Base-by-base conservation (phyloP, 2,329 filamentous ascomycete species). In the Botrytis galanthina region DNA sequence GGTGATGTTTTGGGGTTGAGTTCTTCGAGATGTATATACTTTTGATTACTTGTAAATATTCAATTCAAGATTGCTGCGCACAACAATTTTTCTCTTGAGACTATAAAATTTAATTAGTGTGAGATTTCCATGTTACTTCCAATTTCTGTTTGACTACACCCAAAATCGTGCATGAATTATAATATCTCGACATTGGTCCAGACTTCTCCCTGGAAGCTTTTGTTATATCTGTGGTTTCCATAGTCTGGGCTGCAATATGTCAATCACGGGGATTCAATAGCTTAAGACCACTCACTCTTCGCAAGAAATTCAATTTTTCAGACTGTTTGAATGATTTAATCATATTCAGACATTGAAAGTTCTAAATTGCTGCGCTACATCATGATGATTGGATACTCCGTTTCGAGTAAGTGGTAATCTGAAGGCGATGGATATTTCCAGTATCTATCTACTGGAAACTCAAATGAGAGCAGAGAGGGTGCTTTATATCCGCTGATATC, bases 1-100 rank as follows among this genome's bases (percentile, higher is more conserved):
- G 14, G 26, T 51, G 32, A 35, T 29, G 8, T 67, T 20, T 67
- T n/a, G 32, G 29, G 44, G 44, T 16, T 46, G 32, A 26, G 35
- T 67, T 51, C 22, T 67, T 66, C 20, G 14, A 37, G 20, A 46
- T 48, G 42, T 46, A 51, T n/a, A 51, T 37, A 51, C 2, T 48
- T 67, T 66, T 67, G 20, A 51, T 39, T n/a, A 51, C 32, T 67
- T 67, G 63, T 37, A 67, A 51, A 35, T 63, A 63, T 63, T 20
- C 37, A 63, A 63, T 67, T 67, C 12, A 48, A n/a, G 14, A 20
- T 67, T 67, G 16, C 29, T 67, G 44, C 32, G 22, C 29, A n/a
- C 4, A 37, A 51, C 5, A 7, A 39, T 32, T 37, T 48, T 29
- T 26, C 22, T 48, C 12, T 29, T 48, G 6, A n/a, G 44, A 35